These are phyloP conservation scores for Vanrija pseudolonga DNA, from an alignment of 1,284 basidiomycete genomes.

Conservation along the genomic window DNA sequence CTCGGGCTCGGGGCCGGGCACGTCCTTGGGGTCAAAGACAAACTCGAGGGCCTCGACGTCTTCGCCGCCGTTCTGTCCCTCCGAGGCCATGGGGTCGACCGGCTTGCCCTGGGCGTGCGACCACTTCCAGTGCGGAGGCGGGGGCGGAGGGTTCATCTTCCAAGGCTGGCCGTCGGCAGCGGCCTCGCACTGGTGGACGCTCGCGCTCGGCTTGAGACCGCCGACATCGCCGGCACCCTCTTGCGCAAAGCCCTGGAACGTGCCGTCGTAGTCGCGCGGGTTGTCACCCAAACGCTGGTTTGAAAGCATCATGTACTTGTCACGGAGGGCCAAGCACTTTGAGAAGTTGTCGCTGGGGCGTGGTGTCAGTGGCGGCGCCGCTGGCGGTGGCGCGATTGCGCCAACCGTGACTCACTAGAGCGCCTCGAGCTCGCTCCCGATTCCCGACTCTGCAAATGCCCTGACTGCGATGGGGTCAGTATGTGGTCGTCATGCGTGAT, in stretches of 20 bases:
- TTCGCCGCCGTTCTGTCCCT: constrained; percentile 6
- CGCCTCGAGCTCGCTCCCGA: constrained; percentile 48
- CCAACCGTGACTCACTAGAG: constrained; percentile 43
- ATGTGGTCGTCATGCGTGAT: neutral
- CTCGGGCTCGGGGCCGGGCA: constrained; percentile 57
- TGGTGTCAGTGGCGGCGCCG: constrained; percentile 2
- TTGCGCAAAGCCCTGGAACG: constrained; percentile 61
- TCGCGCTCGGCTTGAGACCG: constrained; percentile 62
- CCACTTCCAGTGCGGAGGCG: constrained; percentile 92
- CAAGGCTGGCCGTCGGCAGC: constrained; percentile 51
- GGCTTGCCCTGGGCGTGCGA: constrained; percentile 31
- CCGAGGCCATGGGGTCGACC: neutral
- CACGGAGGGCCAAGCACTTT: constrained; percentile 76
- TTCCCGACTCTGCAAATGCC: constrained; percentile 48
- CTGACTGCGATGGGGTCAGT: constrained; percentile 17
- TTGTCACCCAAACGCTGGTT: constrained; percentile 86
- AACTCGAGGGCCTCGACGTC: constrained; percentile 28
- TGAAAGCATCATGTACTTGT: constrained; percentile 84
- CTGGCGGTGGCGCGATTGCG: neutral
- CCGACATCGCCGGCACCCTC: constrained; percentile 60
- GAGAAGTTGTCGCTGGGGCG: constrained; percentile 59
- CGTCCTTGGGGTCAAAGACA: constrained; percentile 62
- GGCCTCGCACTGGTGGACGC: constrained; percentile 41
- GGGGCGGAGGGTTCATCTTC: constrained; percentile 85
- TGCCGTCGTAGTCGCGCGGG: constrained; percentile 78